Percentiles rank a stretch among this genome's conserved stretches.
These are phyloP conservation scores for Syzygium aromaticum DNA, from an alignment of 345 rosid species.

Conservation along the genomic window DNA sequence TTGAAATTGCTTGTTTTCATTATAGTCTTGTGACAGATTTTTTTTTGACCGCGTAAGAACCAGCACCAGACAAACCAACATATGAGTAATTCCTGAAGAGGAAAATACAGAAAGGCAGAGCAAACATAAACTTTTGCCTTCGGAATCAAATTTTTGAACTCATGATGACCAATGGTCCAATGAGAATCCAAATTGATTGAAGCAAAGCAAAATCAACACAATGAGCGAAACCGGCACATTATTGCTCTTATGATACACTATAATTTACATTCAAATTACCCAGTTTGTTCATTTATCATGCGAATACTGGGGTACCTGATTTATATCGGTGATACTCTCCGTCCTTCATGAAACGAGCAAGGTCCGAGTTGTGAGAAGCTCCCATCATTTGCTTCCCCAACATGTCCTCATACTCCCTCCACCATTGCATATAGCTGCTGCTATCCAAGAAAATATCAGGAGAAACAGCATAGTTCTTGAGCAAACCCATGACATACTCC, in stretches of 20 bases:
- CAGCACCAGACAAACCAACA: neutral
- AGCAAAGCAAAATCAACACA: neutral
- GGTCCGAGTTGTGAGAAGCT: conserved; percentile 5
- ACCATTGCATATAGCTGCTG: conserved; percentile 73
- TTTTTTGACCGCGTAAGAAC: neutral
- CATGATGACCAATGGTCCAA: neutral
- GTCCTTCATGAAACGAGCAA: conserved; percentile 30
- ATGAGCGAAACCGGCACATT: neutral
- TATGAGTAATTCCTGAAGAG: neutral
- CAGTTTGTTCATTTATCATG: neutral
- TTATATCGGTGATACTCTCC: conserved; percentile 14
- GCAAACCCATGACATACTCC: conserved; percentile 25
- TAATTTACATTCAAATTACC: neutral
- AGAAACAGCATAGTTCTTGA: conserved; percentile 33
- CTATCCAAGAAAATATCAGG: conserved; percentile 52
- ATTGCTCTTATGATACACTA: neutral
- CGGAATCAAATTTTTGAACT: neutral
- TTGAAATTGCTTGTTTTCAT: neutral
- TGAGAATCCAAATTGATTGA: neutral
- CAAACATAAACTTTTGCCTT: neutral
- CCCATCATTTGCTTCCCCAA: neutral
- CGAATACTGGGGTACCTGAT: neutral
- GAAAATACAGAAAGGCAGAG: neutral
- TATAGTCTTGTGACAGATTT: neutral
- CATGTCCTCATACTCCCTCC: conserved; percentile 32